Conservation (phyloP, 2,329 filamentous ascomycete species). For the Bipolaris sorokiniana region DNA sequence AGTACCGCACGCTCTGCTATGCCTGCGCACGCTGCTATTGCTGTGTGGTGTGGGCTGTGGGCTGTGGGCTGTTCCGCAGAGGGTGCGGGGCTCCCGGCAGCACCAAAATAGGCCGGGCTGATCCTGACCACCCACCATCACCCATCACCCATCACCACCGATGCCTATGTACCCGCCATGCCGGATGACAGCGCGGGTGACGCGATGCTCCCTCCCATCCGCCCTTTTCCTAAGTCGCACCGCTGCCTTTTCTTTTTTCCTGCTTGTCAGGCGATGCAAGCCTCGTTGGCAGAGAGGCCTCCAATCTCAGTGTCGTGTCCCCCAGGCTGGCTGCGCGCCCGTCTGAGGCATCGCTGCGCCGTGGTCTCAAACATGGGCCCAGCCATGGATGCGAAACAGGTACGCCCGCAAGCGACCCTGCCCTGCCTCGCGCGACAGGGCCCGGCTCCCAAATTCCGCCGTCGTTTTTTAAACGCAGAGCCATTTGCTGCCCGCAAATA, state of each 20-base stretch:
- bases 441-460: slow-evolving; percentile 41
- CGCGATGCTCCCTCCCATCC: slow-evolving; percentile 30
- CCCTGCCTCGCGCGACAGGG: slow-evolving; percentile 24
- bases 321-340: slow-evolving; percentile 18
- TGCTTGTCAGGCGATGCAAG: slow-evolving; percentile 26
- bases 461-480: slow-evolving; percentile 43
- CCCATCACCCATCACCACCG: slow-evolving; percentile 11
- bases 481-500: slow-evolving; percentile 35
- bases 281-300: not conserved
- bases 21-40: not conserved
- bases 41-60: not conserved
- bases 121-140: slow-evolving; percentile 20
- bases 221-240: slow-evolving; percentile 19
- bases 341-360: slow-evolving; percentile 25
- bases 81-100: slow-evolving; percentile 33
- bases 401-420: slow-evolving; percentile 30
- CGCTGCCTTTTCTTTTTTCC: slow-evolving; percentile 10
- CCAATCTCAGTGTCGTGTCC: slow-evolving; percentile 10
- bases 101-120: slow-evolving; percentile 34
- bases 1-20: not conserved
- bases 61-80: slow-evolving; percentile 25
- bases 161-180: slow-evolving; percentile 37
- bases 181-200: slow-evolving; percentile 42
- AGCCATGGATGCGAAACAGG: slow-evolving; percentile 41
- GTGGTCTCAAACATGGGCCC: slow-evolving; percentile 35